Base-by-base conservation (phyloP, 148 eudicot species). In the Chenopodium formosanum region DNA sequence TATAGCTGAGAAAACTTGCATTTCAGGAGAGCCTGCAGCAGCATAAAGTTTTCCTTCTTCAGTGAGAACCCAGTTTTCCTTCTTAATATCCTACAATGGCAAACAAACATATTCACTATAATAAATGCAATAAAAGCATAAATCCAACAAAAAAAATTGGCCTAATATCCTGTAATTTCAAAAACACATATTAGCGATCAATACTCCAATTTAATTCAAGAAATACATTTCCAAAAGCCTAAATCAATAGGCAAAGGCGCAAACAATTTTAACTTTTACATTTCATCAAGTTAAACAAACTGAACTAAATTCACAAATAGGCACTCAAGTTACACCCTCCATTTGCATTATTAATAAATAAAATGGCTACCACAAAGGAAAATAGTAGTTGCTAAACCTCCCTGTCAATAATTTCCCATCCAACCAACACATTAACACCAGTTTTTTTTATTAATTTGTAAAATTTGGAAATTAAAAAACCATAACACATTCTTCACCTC, bases 1-100 rank as follows among this genome's bases (percentile, higher is more conserved):
- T 83, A 97, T 86, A 74, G 97, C 94, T 71, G 56, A 66, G 81
- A 91, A 89, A 68, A 94, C 83, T 74, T 89, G 97, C 64, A 88
- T 83, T 90, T 97, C 97, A 22, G 99, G 98, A 66, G 99, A 94
- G 27, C 97, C 95, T 60, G 86, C 82, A 78, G 80, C 86, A 76
- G 93, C 98, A 88, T 97, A 97, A 12, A 77, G 78, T 73, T 84
- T 83, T 81, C 97, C 98, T 85, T 94, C 99, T 52, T 90, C 91
- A 1, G 97, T 91, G 60, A 96, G 92, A 47, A 82, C 88, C 99
- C 97, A 96, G 34, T 81, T 88, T 77, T 96, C 98, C 85, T 82
- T 88, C 86, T 91, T 94, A 31, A 96, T 92, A 84, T 94, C 98
- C 99, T 96, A 90, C 80, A 82, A 82, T 71, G 23, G 29, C 81